A percentile compares a stretch with the other conserved stretches of the same genome.
These are phyloP conservation scores for Platanus orientalis DNA, from an alignment of 164 flowering plant species.

Conservation along the genomic window DNA sequence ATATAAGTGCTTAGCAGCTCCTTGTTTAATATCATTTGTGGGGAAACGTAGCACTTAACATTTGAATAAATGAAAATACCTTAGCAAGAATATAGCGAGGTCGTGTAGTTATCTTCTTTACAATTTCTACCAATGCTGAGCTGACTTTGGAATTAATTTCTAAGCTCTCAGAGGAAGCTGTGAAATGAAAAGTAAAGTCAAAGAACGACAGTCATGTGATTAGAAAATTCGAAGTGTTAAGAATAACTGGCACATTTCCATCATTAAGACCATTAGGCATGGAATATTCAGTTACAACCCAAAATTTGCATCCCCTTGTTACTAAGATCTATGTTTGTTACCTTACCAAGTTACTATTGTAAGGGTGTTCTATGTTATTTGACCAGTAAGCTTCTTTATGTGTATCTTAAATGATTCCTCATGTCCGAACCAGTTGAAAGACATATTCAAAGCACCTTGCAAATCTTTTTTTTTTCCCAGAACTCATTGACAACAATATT, in stretches of 20 bases:
- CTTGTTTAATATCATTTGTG: not conserved
- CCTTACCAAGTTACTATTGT: not conserved
- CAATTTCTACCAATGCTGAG: constrained; percentile 93
- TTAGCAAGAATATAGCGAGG: constrained; percentile 98
- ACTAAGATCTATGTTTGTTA: not conserved
- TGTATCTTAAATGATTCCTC: no score
- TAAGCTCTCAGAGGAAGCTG: constrained; percentile 91
- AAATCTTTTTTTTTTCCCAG: no score
- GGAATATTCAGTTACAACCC: not conserved
- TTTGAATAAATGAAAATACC: constrained; percentile 36
- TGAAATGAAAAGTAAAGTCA: constrained; percentile 14
- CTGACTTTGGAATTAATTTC: constrained; percentile 93
- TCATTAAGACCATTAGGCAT: not conserved
- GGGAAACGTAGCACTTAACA: not conserved
- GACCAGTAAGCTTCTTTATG: not conserved
- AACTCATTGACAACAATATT: no score
- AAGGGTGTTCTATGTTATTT: not conserved
- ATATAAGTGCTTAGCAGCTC: not conserved
- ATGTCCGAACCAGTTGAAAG: no score
- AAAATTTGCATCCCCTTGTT: not conserved
- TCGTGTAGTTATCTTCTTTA: constrained; percentile 57
- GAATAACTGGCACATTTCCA: not conserved
- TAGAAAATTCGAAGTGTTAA: not conserved
- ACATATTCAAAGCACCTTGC: no score
- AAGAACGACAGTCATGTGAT: not conserved